phyloP scores from a whole-genome alignment of 371 early-diverging fungal species.

The Zopfochytrium polystomum region DNA sequence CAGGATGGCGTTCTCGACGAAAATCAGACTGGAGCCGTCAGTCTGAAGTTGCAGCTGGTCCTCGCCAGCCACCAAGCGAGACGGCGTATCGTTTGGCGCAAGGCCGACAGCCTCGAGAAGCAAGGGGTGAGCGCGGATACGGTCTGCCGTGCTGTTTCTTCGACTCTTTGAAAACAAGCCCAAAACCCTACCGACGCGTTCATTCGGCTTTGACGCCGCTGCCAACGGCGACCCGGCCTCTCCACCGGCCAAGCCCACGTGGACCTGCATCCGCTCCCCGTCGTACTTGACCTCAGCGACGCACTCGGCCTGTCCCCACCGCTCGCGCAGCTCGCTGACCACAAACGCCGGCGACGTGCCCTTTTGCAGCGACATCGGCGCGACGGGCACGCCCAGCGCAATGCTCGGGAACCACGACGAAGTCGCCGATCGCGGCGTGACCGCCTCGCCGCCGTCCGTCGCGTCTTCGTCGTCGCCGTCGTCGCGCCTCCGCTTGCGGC shows the following conservation, averaged over 20 bases:
- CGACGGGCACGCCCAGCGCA: conserved; percentile 10
- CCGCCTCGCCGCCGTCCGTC: neutral
- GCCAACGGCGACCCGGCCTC: neutral
- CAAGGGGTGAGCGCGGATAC: conserved; percentile 19
- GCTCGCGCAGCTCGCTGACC: conserved; percentile 11
- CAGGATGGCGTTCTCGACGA: conserved; percentile 12
- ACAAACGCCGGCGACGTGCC: conserved; percentile 23
- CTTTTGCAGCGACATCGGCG: conserved; percentile 18
- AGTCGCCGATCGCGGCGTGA: neutral
- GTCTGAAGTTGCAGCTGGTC: neutral
- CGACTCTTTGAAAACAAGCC: conserved; percentile 19
- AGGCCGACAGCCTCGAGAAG: conserved; percentile 11
- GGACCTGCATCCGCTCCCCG: conserved; percentile 28
- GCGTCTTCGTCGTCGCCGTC: neutral
- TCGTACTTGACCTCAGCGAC: conserved; percentile 33
- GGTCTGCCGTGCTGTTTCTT: conserved; percentile 25
- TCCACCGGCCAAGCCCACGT: neutral
- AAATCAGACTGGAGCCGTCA: neutral
- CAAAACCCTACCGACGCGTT: neutral
- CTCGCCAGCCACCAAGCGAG: neutral
- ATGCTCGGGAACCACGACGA: no score
- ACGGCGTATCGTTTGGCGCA: neutral
- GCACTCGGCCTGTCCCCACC: conserved; percentile 9
- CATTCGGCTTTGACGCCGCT: neutral
- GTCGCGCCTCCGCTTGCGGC: neutral